Evolutionary conservation across 2,329 filamentous ascomycete genomes (phyloP).

Genomic region (Nothophoma quercina): DNA sequence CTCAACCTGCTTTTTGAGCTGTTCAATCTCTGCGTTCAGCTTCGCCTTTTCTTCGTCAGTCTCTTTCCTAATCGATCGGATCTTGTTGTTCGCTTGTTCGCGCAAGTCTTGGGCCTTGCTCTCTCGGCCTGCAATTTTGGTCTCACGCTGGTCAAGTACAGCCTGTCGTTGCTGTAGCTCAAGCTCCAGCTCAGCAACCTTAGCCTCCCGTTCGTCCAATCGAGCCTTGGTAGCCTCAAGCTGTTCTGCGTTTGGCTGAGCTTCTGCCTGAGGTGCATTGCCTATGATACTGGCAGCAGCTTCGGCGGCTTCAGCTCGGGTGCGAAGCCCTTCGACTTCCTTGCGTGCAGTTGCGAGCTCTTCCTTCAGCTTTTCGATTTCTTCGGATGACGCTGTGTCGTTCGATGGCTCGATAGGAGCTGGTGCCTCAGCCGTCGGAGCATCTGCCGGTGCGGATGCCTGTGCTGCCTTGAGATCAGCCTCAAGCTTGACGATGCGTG

Average conservation of each 20-base stretch:
- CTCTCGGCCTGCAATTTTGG: conserved; percentile 26
- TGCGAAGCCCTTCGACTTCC: conserved; percentile 56
- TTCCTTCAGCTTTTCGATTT: conserved; percentile 35
- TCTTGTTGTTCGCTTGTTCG: conserved; percentile 69
- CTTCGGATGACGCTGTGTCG: conserved; percentile 21
- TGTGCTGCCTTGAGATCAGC: conserved; percentile 43
- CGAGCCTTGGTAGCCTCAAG: conserved; percentile 48
- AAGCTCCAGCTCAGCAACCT: conserved; percentile 51
- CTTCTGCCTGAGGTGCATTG: conserved; percentile 36
- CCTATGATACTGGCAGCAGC: conserved; percentile 16
- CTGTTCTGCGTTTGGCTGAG: conserved; percentile 59
- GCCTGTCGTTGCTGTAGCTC: conserved; percentile 48
- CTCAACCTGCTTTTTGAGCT: conserved; percentile 33
- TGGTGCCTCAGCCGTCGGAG: conserved; percentile 19
- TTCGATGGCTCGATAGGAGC: conserved; percentile 10
- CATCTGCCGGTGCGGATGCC: conserved; percentile 19
- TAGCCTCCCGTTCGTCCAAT: conserved; percentile 36
- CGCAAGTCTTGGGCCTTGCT: conserved; percentile 40
- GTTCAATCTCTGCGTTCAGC: conserved; percentile 54
- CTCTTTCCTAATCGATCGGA: conserved; percentile 60
- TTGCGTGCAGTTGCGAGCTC: conserved; percentile 55
- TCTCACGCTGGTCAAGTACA: conserved; percentile 25
- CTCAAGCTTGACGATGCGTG: conserved; percentile 46
- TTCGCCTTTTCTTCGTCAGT: conserved; percentile 45
- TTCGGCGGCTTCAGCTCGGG: conserved; percentile 40